Conservation (phyloP, 139 green algal species). For the Coelastrella sp. region DNA sequence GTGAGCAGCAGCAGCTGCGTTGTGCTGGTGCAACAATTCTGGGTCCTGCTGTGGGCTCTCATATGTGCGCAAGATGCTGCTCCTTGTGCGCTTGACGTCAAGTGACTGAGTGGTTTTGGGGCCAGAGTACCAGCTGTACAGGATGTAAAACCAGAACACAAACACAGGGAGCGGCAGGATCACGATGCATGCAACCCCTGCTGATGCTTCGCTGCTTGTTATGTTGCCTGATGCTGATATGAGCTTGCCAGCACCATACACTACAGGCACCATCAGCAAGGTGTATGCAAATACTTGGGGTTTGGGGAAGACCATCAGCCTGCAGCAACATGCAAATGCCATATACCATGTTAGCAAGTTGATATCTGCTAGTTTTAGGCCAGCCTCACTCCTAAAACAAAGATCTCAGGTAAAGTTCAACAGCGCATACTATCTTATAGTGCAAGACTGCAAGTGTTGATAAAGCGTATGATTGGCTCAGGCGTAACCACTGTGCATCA, state of each 20-base stretch:
- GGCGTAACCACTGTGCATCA: no score
- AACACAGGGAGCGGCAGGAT: slow-evolving; percentile 25
- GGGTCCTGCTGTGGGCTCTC: background rate
- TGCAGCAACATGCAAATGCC: background rate
- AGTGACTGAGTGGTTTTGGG: no score
- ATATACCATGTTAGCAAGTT: no score
- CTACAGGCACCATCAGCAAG: slow-evolving; percentile 19
- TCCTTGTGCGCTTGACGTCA: slow-evolving; percentile 13
- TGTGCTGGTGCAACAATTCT: background rate
- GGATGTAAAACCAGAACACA: slow-evolving; percentile 14
- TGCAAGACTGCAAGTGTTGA: no score
- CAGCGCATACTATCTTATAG: no score
- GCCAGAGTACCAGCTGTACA: background rate
- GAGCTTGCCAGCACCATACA: slow-evolving; percentile 30
- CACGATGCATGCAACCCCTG: background rate
- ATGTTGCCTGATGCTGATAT: background rate
- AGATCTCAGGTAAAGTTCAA: no score
- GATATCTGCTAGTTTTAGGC: no score
- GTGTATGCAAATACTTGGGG: slow-evolving; percentile 22
- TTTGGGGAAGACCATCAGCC: slow-evolving; percentile 30
- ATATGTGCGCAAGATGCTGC: slow-evolving; percentile 5
- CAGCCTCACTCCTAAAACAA: no score
- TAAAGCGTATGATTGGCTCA: background rate
- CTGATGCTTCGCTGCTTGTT: background rate
- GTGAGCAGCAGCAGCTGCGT: background rate